A percentile compares a stretch with the other conserved stretches of the same genome.
Conservation (phyloP, 2,329 filamentous ascomycete species). For the Ascochyta fabae region DNA sequence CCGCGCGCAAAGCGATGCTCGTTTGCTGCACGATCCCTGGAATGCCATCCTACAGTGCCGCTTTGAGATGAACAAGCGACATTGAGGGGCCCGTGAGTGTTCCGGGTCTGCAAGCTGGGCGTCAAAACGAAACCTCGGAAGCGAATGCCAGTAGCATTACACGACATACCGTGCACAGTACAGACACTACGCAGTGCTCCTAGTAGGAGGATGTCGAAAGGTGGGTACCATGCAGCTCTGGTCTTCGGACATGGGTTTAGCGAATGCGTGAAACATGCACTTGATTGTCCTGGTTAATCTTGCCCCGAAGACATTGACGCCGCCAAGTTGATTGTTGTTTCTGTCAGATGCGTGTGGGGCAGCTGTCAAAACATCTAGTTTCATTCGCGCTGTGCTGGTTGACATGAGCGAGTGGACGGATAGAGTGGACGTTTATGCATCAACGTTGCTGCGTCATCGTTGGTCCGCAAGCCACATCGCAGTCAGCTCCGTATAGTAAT, state of each 20-base stretch:
- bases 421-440: conserved; percentile 10
- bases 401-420: conserved; percentile 3
- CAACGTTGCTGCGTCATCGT: background rate
- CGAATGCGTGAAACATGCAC: conserved; percentile 31
- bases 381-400: conserved; percentile 1
- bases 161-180: conserved; percentile 6
- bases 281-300: conserved; percentile 22
- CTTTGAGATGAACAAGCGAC: conserved; percentile 30
- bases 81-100: conserved; percentile 29
- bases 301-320: conserved; percentile 16
- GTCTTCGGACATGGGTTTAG: conserved; percentile 14
- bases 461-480: background rate
- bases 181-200: conserved; percentile 9
- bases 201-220: conserved; percentile 5
- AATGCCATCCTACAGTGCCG: conserved; percentile 21
- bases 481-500: background rate
- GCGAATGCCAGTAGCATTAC: conserved; percentile 6
- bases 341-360: conserved; percentile 13
- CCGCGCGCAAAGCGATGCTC: conserved; percentile 24
- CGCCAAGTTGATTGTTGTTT: conserved; percentile 35
- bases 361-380: conserved; percentile 21
- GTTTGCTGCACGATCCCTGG: conserved; percentile 8
- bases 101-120: conserved; percentile 24
- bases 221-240: conserved; percentile 16
- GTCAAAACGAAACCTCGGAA: conserved; percentile 19